A percentile compares a stretch with the other conserved stretches of the same genome.
These are phyloP conservation scores for Trichomonas tenax DNA, from an alignment of 208 protist species.

Conservation along the genomic window DNA sequence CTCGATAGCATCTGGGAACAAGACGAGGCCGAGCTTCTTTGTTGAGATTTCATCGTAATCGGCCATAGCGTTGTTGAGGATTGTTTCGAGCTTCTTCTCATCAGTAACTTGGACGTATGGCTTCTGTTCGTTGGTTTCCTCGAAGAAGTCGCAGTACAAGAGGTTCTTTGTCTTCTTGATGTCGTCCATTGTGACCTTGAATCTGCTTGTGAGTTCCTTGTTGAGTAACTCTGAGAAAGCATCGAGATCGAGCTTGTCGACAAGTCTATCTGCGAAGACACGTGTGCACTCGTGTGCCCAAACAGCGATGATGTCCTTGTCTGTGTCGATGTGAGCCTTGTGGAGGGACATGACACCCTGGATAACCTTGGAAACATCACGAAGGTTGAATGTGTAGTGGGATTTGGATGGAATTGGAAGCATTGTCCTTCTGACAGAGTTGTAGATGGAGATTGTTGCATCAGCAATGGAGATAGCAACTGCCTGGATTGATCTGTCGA, in stretches of 20 bases:
- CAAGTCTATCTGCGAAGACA: slow-evolving; percentile 49
- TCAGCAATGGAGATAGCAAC: slow-evolving; percentile 54
- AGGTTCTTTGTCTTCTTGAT: slow-evolving; percentile 39
- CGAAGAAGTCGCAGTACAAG: slow-evolving; percentile 80
- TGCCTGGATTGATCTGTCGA: slow-evolving; percentile 58
- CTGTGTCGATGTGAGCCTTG: background rate
- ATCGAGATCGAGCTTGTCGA: slow-evolving; percentile 39
- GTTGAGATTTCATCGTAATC: slow-evolving; percentile 69
- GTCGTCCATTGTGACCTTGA: slow-evolving; percentile 42
- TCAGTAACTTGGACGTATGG: slow-evolving; percentile 69
- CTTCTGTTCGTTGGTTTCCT: slow-evolving; percentile 47
- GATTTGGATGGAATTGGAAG: slow-evolving; percentile 81
- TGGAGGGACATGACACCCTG: slow-evolving; percentile 28
- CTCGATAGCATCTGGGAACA: slow-evolving; percentile 85
- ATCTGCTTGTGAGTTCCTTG: slow-evolving; percentile 54
- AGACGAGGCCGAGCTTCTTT: slow-evolving; percentile 74
- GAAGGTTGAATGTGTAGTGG: slow-evolving; percentile 98
- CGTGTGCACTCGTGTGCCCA: slow-evolving; percentile 52
- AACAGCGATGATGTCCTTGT: slow-evolving; percentile 36
- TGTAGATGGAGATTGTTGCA: slow-evolving; percentile 80
- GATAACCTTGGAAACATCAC: slow-evolving; percentile 79
- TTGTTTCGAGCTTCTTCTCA: slow-evolving; percentile 53
- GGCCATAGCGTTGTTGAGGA: slow-evolving; percentile 62
- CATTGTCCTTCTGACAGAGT: slow-evolving; percentile 67
- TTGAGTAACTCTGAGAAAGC: slow-evolving; percentile 40